Evolutionary conservation across 23 red algal genomes (phyloP).

Genomic region (Gracilaria caudata): DNA sequence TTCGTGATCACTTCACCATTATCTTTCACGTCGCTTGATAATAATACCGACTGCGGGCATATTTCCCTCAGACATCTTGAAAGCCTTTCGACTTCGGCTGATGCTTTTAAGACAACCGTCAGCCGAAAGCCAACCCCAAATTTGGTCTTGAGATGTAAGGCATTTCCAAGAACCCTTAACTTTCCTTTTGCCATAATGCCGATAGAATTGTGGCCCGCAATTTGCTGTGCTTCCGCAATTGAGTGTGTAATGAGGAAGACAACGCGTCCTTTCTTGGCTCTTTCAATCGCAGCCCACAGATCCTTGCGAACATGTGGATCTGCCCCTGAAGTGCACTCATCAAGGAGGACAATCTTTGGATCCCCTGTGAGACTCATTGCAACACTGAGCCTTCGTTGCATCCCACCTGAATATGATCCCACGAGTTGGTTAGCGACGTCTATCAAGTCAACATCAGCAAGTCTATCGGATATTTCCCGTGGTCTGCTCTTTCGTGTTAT

Average conservation of each 20-base stretch:
- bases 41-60: slow-evolving; percentile 15
- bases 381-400: slow-evolving; percentile 91
- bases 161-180: slow-evolving; percentile 80
- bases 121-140: slow-evolving; percentile 89
- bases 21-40: slow-evolving; percentile 13
- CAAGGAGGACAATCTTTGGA: slow-evolving; percentile 87
- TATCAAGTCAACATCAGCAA: slow-evolving; percentile 82
- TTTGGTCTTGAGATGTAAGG: slow-evolving; percentile 85
- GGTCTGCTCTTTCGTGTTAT: slow-evolving; percentile 46
- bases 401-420: slow-evolving; percentile 87
- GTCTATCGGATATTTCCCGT: slow-evolving; percentile 69
- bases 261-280: slow-evolving; percentile 82
- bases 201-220: slow-evolving; percentile 73
- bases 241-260: slow-evolving; percentile 90
- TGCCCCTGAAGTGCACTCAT: slow-evolving; percentile 90
- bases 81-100: not conserved
- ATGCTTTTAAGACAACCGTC: slow-evolving; percentile 30
- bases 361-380: slow-evolving; percentile 89
- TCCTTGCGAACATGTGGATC: slow-evolving; percentile 81
- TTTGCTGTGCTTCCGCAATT: slow-evolving; percentile 92
- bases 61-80: slow-evolving; percentile 1
- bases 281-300: slow-evolving; percentile 85
- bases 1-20: slow-evolving; percentile 37
- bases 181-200: slow-evolving; percentile 91
- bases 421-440: slow-evolving; percentile 52